Percentiles rank a stretch among this genome's conserved stretches.
phyloP scores from a whole-genome alignment of 140 eudicot species.

The Oenanthe javanica region DNA sequence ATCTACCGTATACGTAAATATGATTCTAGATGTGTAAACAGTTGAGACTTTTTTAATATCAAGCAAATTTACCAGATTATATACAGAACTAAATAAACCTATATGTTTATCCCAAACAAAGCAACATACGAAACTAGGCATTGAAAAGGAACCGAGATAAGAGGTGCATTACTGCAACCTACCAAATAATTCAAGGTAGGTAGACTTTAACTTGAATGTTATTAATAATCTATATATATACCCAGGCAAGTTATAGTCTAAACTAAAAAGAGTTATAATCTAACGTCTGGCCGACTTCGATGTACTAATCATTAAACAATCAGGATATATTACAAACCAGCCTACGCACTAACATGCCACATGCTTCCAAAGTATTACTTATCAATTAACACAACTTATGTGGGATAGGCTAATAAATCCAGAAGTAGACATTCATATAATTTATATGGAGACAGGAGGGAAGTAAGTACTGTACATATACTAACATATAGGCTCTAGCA shows the following conservation, averaged over 20 bases:
- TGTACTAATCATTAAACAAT: background rate
- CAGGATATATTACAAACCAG: background rate
- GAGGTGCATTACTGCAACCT: background rate
- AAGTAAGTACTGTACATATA: background rate
- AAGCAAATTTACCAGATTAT: background rate
- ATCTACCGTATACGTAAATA: background rate
- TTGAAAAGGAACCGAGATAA: background rate
- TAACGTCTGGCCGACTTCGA: background rate
- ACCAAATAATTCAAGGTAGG: background rate
- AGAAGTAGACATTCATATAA: background rate
- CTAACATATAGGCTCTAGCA: background rate
- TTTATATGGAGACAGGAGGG: background rate
- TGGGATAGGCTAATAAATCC: background rate
- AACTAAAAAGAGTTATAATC: background rate
- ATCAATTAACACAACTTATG: background rate
- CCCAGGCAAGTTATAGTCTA: background rate
- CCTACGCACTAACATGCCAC: slow-evolving; percentile 3
- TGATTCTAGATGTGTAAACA: background rate
- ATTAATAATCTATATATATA: background rate
- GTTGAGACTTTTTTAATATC: background rate
- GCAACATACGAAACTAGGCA: background rate
- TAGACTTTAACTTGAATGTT: background rate
- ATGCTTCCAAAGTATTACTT: background rate
- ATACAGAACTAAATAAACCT: too few relatives aligned
- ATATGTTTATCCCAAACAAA: background rate